These are phyloP conservation scores for Podospora pseudopauciseta DNA, from an alignment of 495 filamentous ascomycete genomes.

Conservation along the genomic window DNA sequence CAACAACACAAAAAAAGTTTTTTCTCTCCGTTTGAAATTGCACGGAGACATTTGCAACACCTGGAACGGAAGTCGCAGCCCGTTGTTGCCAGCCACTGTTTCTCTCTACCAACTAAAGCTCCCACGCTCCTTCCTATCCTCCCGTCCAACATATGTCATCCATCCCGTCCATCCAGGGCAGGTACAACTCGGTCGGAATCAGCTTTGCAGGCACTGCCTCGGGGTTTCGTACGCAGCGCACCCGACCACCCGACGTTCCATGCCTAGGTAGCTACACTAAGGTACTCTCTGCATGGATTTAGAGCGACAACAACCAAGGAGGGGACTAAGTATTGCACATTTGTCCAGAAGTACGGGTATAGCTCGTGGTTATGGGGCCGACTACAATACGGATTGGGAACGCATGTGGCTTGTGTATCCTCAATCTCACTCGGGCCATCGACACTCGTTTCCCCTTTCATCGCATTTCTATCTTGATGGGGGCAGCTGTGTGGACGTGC, in stretches of 20 bases:
- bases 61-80: constrained; percentile 1
- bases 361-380: constrained; percentile 13
- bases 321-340: neutral
- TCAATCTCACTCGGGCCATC: constrained; percentile 17
- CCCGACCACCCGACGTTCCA: no score
- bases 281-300: neutral
- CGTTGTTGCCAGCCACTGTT: neutral
- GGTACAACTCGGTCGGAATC: neutral
- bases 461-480: constrained; percentile 2
- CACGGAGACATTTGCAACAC: neutral
- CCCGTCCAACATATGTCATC: no score
- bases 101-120: no score
- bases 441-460: constrained; percentile 20
- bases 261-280: no score
- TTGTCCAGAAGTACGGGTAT: constrained; percentile 1
- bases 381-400: constrained; percentile 10
- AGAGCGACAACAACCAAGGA: neutral
- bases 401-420: constrained; percentile 16
- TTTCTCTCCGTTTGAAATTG: no score
- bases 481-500: constrained; percentile 1
- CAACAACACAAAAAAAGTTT: neutral
- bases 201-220: neutral
- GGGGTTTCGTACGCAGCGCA: neutral
- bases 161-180: no score
- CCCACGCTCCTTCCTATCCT: no score